phyloP scores from a whole-genome alignment of 352 stramenopile genomes.

The Phytophthora colocasiae region DNA sequence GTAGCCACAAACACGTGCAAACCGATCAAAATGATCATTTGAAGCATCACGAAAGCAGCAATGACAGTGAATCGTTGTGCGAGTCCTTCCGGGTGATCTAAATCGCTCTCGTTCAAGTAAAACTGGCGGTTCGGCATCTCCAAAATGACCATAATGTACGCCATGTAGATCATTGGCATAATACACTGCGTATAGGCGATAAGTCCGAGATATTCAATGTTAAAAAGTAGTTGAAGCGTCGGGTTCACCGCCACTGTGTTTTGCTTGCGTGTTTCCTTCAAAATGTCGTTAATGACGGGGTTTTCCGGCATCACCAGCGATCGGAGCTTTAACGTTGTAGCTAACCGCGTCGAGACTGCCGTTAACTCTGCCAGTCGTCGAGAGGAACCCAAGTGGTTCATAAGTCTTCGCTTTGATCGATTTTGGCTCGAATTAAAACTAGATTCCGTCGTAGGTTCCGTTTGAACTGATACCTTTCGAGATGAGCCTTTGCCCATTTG shows the following conservation, averaged over 20 bases:
- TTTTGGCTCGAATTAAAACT: not conserved
- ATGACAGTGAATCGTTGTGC: conserved; percentile 30
- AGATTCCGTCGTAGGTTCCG: not conserved
- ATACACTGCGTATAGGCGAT: conserved; percentile 47
- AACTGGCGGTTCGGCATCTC: conserved; percentile 33
- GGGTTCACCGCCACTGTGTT: conserved; percentile 47
- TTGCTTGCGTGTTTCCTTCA: conserved; percentile 40
- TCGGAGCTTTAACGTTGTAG: conserved; percentile 23
- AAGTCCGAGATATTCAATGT: conserved; percentile 51
- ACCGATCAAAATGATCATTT: conserved; percentile 32
- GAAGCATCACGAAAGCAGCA: conserved; percentile 28
- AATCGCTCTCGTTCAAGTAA: conserved; percentile 26
- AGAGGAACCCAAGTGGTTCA: conserved; percentile 20
- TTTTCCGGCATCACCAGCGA: conserved; percentile 26
- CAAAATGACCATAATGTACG: conserved; percentile 34
- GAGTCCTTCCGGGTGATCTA: conserved; percentile 13
- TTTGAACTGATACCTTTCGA: conserved; percentile 16
- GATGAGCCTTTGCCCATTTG: conserved; percentile 14
- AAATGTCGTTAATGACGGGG: conserved; percentile 32
- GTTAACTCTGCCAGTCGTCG: conserved; percentile 27
- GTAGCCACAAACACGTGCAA: conserved; percentile 36
- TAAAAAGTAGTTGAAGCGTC: conserved; percentile 49
- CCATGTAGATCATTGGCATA: conserved; percentile 43
- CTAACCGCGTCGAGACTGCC: conserved; percentile 17
- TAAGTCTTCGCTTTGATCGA: conserved; percentile 3